Evolutionary conservation across 331 rosid genomes (phyloP).

Genomic region (Rosa hybrid): DNA sequence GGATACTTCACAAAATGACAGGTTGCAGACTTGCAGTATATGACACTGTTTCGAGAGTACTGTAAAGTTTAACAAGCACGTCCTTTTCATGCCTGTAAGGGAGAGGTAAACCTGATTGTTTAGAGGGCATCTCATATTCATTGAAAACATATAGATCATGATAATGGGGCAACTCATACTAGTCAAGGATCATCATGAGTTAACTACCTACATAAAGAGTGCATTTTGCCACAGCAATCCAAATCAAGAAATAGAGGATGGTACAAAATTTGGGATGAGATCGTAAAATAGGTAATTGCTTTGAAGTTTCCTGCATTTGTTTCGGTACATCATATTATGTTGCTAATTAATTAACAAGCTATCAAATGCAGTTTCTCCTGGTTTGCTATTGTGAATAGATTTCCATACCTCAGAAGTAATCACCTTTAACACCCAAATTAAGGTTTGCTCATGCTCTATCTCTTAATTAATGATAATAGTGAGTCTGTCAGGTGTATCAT

Average conservation of each 20-base stretch:
- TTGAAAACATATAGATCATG: not conserved
- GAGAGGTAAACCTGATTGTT: not conserved
- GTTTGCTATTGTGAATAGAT: too few species aligned
- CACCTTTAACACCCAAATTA: not conserved
- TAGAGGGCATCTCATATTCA: not conserved
- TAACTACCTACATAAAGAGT: not conserved
- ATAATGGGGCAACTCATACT: not conserved
- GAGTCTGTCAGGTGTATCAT: not conserved
- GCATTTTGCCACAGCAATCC: not conserved
- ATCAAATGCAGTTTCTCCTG: not conserved
- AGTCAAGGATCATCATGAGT: not conserved
- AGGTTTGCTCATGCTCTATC: not conserved
- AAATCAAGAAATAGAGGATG: not conserved
- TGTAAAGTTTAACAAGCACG: not conserved
- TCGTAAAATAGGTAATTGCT: slow-evolving; percentile 31
- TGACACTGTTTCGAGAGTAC: not conserved
- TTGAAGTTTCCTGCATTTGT: slow-evolving; percentile 34
- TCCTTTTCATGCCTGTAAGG: not conserved
- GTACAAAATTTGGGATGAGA: not conserved
- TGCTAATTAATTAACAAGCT: not conserved
- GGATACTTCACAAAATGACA: not conserved
- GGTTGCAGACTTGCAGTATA: not conserved
- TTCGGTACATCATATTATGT: not conserved
- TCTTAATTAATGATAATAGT: too few species aligned
- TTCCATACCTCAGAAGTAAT: not conserved